Conservation (phyloP, 164 flowering plant species). For the Paratinospora sagittata region DNA sequence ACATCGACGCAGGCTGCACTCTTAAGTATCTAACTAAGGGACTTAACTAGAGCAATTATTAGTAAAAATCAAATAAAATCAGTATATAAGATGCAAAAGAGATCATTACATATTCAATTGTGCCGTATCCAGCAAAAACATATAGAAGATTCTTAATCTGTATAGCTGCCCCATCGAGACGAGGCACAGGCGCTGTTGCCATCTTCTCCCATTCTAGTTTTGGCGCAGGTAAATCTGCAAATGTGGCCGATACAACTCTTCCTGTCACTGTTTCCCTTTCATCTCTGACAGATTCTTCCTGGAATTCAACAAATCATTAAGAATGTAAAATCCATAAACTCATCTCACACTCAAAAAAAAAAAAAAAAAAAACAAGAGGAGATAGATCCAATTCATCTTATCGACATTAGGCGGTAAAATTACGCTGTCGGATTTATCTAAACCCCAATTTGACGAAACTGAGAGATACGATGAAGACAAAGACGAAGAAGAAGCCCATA, state of each 20-base stretch:
- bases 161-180: conserved; percentile 74
- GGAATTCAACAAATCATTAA: conserved; percentile 15
- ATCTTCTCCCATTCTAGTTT: conserved; percentile 75
- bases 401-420: conserved; percentile 10
- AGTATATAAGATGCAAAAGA: neutral
- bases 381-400: conserved; percentile 10
- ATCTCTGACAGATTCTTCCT: conserved; percentile 8
- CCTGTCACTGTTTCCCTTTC: neutral
- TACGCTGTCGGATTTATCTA: conserved; percentile 6
- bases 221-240: conserved; percentile 77
- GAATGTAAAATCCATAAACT: neutral
- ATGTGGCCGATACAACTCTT: conserved; percentile 54
- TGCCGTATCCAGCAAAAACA: conserved; percentile 81
- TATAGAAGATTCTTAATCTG: conserved; percentile 73
- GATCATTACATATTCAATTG: conserved; percentile 58
- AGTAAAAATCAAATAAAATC: neutral
- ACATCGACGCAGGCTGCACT: neutral
- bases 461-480: conserved; percentile 18
- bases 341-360: neutral
- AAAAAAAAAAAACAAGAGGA: too few relatives aligned
- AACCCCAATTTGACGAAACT: conserved; percentile 20
- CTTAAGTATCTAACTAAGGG: neutral
- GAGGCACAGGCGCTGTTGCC: conserved; percentile 78
- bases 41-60: neutral
- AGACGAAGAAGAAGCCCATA: conserved; percentile 55